Evolutionary conservation across 2,329 filamentous ascomycete genomes (phyloP).

Genomic region (Metarhizium sp.): DNA sequence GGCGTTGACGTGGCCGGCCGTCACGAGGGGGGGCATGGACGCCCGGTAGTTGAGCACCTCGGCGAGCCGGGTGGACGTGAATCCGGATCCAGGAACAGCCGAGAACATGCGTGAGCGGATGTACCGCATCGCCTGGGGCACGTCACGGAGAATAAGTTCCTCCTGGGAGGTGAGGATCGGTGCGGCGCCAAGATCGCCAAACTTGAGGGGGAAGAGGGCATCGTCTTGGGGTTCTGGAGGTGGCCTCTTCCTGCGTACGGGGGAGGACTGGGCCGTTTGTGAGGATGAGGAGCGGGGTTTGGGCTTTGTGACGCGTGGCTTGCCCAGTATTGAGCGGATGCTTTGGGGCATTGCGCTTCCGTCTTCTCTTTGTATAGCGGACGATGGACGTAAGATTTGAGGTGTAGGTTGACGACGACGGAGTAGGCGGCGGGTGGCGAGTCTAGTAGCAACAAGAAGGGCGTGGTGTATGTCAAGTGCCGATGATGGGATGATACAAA

Average conservation of each 20-base stretch:
- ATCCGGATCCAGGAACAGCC: conserved; percentile 51
- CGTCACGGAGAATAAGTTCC: conserved; percentile 49
- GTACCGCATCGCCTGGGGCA: conserved; percentile 56
- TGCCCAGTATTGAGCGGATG: conserved; percentile 29
- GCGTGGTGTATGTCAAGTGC: too few species aligned
- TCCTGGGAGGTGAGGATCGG: conserved; percentile 36
- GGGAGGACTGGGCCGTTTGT: conserved; percentile 10
- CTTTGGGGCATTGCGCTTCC: conserved; percentile 19
- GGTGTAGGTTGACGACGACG: too few species aligned
- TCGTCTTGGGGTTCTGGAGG: conserved; percentile 14
- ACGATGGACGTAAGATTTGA: background rate
- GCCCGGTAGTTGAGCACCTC: conserved; percentile 54
- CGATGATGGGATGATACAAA: too few species aligned
- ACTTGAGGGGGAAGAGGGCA: conserved; percentile 30
- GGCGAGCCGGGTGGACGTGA: conserved; percentile 54
- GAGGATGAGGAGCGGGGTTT: conserved; percentile 6
- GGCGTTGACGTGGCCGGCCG: conserved; percentile 56
- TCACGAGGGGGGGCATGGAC: conserved; percentile 53
- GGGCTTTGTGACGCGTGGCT: conserved; percentile 25
- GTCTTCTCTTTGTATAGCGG: background rate
- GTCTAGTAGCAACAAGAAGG: background rate
- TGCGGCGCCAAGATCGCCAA: conserved; percentile 52
- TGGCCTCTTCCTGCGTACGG: conserved; percentile 11
- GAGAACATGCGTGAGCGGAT: conserved; percentile 55
- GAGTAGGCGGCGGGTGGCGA: background rate